Base-by-base conservation (phyloP, 1,284 basidiomycete species). In the Rhodotorula mucilaginosa region DNA sequence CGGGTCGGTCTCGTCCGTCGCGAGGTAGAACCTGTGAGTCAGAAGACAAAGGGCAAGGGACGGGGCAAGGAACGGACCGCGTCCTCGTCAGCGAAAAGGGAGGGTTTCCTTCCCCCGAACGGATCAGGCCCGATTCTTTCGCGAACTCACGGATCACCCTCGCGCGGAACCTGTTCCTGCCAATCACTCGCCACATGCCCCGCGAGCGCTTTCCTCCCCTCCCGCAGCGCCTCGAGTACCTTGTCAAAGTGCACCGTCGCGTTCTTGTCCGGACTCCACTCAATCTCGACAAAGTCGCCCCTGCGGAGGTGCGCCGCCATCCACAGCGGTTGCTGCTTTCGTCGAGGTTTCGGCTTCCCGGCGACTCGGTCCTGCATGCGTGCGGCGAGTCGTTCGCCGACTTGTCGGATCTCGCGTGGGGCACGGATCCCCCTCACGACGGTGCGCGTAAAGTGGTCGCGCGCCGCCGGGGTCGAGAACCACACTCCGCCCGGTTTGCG, bases 291-390 rank as follows among this genome's bases (percentile, higher is more conserved):
- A 81, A 82, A 85, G 64, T 84, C 85, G 2, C 85, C 84, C 49
- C 84, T 79, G 39, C 84, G 81, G 84, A 86, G 84, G 51, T 85
- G 85, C 4, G 82, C 83, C 47, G 81, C 82, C 78, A 84, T 80
- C 85, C 85, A 85, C 59, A 82, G 78, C 23, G 84, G 78, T 5
- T 44, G 39, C 39, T 44, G 39, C 39, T 44, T 44, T 10, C 26
- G 26, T 26, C 26, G 26, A 26, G 39, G 12, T 13, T 44, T 44
- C 7, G 4, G 34, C 7, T 34, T 34, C 34, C 7, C 7, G 84
- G 26, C 78, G 18, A 78, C 81, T 47, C 76, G 51, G 48, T 79
- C 75, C 3, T 69, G 68, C 82, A 85, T 83, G 21, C 83, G 81
- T 10, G 77, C 44, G 23, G 75, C 79, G 48, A 85, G 70, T 19